Percentiles rank a stretch among this genome's conserved stretches.
phyloP scores from a whole-genome alignment of 306 rosid genomes.

The Prunus padus region DNA sequence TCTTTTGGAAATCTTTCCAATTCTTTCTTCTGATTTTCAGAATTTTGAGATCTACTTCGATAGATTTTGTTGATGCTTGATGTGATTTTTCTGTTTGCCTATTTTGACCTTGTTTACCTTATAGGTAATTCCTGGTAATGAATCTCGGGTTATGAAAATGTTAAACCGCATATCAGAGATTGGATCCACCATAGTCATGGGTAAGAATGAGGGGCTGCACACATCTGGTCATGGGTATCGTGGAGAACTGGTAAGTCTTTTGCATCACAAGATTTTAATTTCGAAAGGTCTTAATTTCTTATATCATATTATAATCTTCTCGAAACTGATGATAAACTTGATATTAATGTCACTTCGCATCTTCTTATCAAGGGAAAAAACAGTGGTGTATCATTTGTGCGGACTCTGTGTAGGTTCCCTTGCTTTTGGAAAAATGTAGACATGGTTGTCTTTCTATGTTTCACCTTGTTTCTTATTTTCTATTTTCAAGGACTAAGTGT shows the following conservation, averaged over 20 bases:
- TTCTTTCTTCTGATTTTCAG: constrained; percentile 1
- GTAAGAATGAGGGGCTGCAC: constrained; percentile 84
- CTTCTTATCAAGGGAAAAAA: not conserved
- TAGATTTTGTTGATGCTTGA: not conserved
- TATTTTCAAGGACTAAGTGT: not conserved
- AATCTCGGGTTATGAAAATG: constrained; percentile 97
- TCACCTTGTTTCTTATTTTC: not conserved
- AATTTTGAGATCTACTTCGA: not conserved
- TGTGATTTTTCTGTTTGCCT: constrained; percentile 1
- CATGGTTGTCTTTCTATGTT: not conserved
- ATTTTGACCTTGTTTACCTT: not conserved
- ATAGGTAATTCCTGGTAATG: constrained; percentile 97
- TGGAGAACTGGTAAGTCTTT: constrained; percentile 71
- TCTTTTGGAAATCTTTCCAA: constrained; percentile 1
- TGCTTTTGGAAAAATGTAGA: constrained; percentile 4
- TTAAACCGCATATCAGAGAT: constrained; percentile 92
- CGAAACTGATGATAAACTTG: not conserved
- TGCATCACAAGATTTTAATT: constrained; percentile 6
- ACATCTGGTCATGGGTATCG: constrained; percentile 97
- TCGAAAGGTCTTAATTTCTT: not conserved
- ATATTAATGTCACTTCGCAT: constrained; percentile 3
- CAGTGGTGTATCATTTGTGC: not conserved
- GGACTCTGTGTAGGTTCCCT: constrained; percentile 2
- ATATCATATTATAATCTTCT: not conserved
- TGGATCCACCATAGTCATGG: constrained; percentile 89